Evolutionary conservation across 257 asterid genomes (phyloP), one percentile per base, ranked within the genome.

Genomic region (Avicennia marina): DNA sequence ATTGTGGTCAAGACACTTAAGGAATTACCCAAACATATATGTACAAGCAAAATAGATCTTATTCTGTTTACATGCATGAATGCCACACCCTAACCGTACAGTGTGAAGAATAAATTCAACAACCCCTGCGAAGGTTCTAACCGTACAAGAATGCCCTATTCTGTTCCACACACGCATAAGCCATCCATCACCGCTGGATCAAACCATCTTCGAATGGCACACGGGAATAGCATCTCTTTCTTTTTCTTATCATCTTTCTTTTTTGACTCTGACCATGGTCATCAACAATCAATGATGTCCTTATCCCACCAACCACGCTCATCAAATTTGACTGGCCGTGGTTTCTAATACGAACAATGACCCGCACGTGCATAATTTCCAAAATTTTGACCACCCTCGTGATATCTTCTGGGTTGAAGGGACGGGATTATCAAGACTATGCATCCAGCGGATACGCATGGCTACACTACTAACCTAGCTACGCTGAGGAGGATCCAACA

Each of bases 71-170:
- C 11, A 26, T 52, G 46, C 63, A 68, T 42, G 72, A 71, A 71
- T 57, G 65, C 78, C 67, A 62, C 69, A 67, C 26, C 27, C 68
- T 61, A 53, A 60, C 52, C 72, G 43, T 51, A 60, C 58, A 61
- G 58, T 27, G 58, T 47, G 60, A 74, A 57, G 36, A 74, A 72
- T 38, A 61, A 60, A 60, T 50, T 33, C 2, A 70, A 61, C 58
- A 56, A 59, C 62, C 26, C 58, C 41, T 1, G 13, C 41, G 10
- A 43, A 26, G 42, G 26, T 45, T 56, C 67, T 44, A 67, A 31
- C 31, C 32, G 29, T 65, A 55, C 65, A 51, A 63, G 65, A 70
- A 64, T 71, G 22, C 68, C 63, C 69, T 68, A 70, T 53, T 39
- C 53, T 7, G 13, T 11, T 27, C 11, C 26, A 34, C 4, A 43